phyloP scores from a whole-genome alignment of 192 early-diverging fungal genomes.

The Backusella macrospora region DNA sequence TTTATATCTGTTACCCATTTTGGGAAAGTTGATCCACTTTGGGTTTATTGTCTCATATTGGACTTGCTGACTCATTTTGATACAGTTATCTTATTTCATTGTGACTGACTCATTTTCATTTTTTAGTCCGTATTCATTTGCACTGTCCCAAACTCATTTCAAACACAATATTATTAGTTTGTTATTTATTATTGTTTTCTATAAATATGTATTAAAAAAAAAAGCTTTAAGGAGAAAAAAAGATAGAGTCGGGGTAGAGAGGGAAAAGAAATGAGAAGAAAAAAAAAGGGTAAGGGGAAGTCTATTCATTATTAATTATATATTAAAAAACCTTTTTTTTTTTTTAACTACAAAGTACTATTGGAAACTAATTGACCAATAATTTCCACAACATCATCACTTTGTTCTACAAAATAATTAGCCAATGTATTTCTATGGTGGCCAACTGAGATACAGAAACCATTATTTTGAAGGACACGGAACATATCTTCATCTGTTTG shows the following conservation, averaged over 20 bases:
- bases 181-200: constrained; percentile 5
- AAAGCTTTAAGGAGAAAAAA: background rate
- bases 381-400: constrained; percentile 64
- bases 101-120: too few relatives aligned
- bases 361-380: constrained; percentile 34
- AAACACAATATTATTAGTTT: background rate
- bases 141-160: too few relatives aligned
- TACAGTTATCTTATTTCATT: too few relatives aligned
- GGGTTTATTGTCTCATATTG: too few relatives aligned
- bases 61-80: too few relatives aligned
- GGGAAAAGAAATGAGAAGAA: background rate
- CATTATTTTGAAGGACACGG: constrained; percentile 53
- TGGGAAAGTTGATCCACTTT: too few relatives aligned
- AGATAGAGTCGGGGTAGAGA: background rate
- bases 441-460: constrained; percentile 75
- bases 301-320: constrained; percentile 9
- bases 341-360: constrained; percentile 14
- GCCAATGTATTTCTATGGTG: constrained; percentile 85
- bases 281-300: background rate
- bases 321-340: background rate
- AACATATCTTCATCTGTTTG: constrained; percentile 99
- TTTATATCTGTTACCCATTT: too few relatives aligned
- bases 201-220: constrained; percentile 1
- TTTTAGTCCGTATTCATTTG: too few relatives aligned
- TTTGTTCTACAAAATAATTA: constrained; percentile 76